These are phyloP conservation scores for Rhizopus arrhizus DNA, from an alignment of 371 early-diverging fungal genomes.

Conservation along the genomic window DNA sequence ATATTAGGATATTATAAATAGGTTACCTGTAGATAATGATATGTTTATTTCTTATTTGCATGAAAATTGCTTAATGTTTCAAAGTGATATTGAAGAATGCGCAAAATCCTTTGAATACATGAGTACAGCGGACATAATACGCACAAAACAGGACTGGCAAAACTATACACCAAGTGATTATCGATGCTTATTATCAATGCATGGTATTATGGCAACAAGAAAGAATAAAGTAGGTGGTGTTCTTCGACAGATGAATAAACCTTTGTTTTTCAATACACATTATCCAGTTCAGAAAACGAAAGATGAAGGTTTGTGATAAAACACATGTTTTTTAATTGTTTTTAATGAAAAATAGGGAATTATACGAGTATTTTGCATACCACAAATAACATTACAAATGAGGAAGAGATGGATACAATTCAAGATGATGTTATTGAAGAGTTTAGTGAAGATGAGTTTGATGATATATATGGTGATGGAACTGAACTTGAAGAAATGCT, in stretches of 20 bases:
- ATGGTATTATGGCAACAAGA: slow-evolving; percentile 28
- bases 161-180: slow-evolving; percentile 2
- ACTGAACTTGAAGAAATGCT: slow-evolving; percentile 19
- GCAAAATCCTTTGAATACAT: slow-evolving; percentile 22
- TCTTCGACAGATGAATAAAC: slow-evolving; percentile 1
- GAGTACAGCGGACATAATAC: slow-evolving; percentile 31
- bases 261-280: slow-evolving; percentile 1
- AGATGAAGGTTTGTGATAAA: not conserved
- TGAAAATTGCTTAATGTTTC: slow-evolving; percentile 28
- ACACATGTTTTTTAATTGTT: not conserved
- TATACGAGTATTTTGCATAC: not conserved
- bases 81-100: slow-evolving; percentile 22
- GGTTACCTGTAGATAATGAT: slow-evolving; percentile 24
- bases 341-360: not conserved
- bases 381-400: not conserved
- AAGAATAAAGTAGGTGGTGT: not conserved
- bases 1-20: slow-evolving; percentile 27
- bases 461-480: slow-evolving; percentile 40
- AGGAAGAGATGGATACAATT: not conserved
- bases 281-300: not conserved
- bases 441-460: slow-evolving; percentile 32
- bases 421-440: slow-evolving; percentile 9
- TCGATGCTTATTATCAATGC: slow-evolving; percentile 23
- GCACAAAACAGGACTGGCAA: slow-evolving; percentile 27
- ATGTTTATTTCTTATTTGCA: slow-evolving; percentile 30